These are phyloP conservation scores for Oryza rufipogon DNA, from an alignment of 176 grass and related monocot species.

Conservation along the genomic window DNA sequence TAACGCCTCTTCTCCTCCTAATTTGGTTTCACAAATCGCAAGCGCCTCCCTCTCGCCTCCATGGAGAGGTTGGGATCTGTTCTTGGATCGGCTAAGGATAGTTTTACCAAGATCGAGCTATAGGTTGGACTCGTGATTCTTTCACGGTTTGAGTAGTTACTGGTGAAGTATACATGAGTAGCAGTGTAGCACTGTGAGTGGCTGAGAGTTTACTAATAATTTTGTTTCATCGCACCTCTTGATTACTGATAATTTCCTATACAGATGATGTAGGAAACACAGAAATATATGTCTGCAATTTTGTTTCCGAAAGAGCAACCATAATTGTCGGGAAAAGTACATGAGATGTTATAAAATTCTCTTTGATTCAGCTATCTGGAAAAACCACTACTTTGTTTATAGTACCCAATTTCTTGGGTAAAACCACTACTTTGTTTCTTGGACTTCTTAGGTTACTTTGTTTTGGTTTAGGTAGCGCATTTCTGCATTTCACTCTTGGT, in stretches of 20 bases:
- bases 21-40: not conserved
- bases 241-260: not conserved
- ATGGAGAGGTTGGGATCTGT: not conserved
- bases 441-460: not conserved
- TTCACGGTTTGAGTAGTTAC: not conserved
- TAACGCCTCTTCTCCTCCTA: conserved; percentile 18
- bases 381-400: not conserved
- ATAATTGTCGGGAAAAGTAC: not conserved
- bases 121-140: not conserved
- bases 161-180: no score
- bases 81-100: not conserved
- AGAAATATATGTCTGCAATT: not conserved
- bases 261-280: not conserved
- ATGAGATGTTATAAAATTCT: not conserved
- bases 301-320: not conserved
- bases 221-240: not conserved
- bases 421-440: not conserved
- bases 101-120: not conserved
- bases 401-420: not conserved
- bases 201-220: not conserved
- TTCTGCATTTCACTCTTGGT: not conserved
- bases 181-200: not conserved
- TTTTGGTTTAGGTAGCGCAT: not conserved
- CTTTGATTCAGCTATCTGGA: not conserved
- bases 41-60: not conserved